Conservation (phyloP, 306 rosid species). For the Canavalia gladiata region DNA sequence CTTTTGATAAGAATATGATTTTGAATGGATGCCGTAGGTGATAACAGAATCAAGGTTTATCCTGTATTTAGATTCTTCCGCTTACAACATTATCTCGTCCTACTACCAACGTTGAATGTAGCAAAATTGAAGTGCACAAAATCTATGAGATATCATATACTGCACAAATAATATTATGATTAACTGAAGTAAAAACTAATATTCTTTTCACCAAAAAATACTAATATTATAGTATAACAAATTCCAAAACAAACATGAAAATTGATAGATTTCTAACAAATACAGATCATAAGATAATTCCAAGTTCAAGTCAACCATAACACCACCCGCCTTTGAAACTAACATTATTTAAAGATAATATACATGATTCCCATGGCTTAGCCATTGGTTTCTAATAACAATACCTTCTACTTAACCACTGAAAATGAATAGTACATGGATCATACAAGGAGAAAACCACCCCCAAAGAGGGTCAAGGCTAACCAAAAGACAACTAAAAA, state of each 20-base stretch:
- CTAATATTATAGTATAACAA: not conserved
- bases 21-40: too few species aligned
- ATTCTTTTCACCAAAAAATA: not conserved
- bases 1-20: too few species aligned
- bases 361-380: not conserved
- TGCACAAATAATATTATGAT: not conserved
- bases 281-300: not conserved
- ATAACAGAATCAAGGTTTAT: too few species aligned
- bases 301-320: not conserved
- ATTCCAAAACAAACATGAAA: not conserved
- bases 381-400: not conserved
- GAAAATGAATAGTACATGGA: not conserved
- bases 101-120: too few species aligned
- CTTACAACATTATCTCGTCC: too few species aligned
- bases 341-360: not conserved
- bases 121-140: not conserved
- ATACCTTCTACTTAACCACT: not conserved
- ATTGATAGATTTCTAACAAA: not conserved
- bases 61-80: too few species aligned
- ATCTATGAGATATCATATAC: not conserved
- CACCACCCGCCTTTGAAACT: not conserved
- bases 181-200: not conserved
- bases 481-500: conserved; percentile 19
- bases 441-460: not conserved
- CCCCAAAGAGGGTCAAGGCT: not conserved